Evolutionary conservation across 1,139 yeast genomes (phyloP).

Genomic region (Geotrichum candidum): DNA sequence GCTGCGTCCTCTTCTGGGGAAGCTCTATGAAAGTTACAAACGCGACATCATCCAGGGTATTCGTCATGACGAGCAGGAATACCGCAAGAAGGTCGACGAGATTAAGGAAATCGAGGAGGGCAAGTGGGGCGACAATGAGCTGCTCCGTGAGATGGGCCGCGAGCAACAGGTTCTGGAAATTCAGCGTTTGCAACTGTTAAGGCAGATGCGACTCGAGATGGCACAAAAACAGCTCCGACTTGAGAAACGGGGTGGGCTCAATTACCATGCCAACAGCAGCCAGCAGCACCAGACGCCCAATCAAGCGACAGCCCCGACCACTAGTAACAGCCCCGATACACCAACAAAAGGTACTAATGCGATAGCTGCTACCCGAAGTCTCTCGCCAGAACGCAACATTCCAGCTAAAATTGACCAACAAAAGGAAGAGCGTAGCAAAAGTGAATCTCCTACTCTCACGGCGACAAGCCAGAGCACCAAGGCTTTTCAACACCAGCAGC

Average conservation of each 20-base stretch:
- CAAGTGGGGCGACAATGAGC: conserved; percentile 31
- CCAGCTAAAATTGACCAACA: background rate
- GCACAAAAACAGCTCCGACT: conserved; percentile 14
- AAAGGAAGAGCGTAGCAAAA: background rate
- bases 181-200: background rate
- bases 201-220: conserved; percentile 6
- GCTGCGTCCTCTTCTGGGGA: conserved; percentile 27
- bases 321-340: background rate
- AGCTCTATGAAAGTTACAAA: conserved; percentile 30
- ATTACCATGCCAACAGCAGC: background rate
- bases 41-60: conserved; percentile 29
- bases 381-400: background rate
- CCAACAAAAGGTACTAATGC: background rate
- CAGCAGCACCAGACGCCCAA: background rate
- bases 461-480: conserved; percentile 16
- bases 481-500: conserved; percentile 23
- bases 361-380: background rate
- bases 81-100: conserved; percentile 29
- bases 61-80: conserved; percentile 33
- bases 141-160: conserved; percentile 24
- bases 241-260: background rate
- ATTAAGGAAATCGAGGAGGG: conserved; percentile 36
- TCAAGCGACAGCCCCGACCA: background rate
- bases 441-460: background rate
- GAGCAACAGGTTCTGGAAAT: conserved; percentile 2